Evolutionary conservation across 257 asterid species (phyloP).

Genomic region (Solanum habrochaites): DNA sequence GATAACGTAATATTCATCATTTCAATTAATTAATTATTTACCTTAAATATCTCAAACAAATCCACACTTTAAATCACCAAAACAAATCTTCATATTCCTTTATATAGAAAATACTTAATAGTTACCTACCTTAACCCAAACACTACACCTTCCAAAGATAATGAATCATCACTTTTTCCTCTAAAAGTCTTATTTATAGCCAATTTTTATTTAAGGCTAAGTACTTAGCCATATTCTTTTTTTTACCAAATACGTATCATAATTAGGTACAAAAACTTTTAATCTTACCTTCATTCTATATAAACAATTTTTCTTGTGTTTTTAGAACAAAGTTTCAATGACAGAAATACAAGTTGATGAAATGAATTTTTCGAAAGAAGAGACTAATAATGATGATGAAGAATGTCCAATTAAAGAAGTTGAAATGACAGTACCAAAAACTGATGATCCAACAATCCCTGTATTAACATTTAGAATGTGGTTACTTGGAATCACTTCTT

Average conservation of each 20-base stretch:
- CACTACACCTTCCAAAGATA: not conserved
- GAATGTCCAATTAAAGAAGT: conserved; percentile 27
- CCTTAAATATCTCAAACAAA: not conserved
- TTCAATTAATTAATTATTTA: not conserved
- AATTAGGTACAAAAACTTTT: not conserved
- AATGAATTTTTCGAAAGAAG: not conserved
- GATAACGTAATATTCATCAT: not conserved
- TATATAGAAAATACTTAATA: no score
- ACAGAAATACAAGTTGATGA: not conserved
- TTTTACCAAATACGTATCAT: not conserved
- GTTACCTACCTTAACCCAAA: not conserved
- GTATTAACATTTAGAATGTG: conserved; percentile 39
- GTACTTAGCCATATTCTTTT: not conserved
- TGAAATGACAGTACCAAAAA: conserved; percentile 30
- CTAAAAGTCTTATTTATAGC: not conserved
- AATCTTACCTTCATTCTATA: not conserved
- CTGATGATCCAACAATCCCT: conserved; percentile 29
- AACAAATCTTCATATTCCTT: not conserved
- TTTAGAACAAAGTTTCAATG: not conserved
- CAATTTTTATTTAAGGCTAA: not conserved
- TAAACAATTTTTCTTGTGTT: not conserved
- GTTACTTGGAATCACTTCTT: conserved; percentile 24
- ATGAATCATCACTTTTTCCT: not conserved
- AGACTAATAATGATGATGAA: not conserved
- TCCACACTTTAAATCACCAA: not conserved